These are phyloP conservation scores for Cyclaneusma minus DNA, from an alignment of 2,329 filamentous ascomycete genomes.

Conservation along the genomic window DNA sequence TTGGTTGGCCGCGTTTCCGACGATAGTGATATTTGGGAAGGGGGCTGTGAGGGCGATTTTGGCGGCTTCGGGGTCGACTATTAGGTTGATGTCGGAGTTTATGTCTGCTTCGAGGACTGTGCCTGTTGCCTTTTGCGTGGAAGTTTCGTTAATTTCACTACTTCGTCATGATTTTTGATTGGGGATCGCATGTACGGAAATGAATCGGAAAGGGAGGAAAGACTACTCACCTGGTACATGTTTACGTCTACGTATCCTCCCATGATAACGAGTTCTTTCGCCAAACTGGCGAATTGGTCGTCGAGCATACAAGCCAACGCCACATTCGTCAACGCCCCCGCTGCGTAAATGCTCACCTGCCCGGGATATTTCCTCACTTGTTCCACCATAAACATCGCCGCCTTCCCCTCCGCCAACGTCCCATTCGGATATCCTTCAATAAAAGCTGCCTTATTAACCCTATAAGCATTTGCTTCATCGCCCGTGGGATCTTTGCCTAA, in stretches of 20 bases:
- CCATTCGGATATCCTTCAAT: constrained; percentile 29
- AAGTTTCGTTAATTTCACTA: no score
- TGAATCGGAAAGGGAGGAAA: no score
- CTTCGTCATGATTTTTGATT: no score
- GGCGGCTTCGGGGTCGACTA: constrained; percentile 32
- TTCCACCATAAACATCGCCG: constrained; percentile 30
- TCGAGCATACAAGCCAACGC: constrained; percentile 30
- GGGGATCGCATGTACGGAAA: no score
- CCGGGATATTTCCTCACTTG: constrained; percentile 31
- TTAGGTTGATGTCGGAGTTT: constrained; percentile 28
- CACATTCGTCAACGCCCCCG: constrained; percentile 31
- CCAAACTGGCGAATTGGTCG: constrained; percentile 26
- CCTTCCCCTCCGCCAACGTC: constrained; percentile 22
- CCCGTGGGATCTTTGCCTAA: constrained; percentile 28
- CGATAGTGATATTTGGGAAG: constrained; percentile 29
- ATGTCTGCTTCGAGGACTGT: constrained; percentile 14
- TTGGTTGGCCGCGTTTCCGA: constrained; percentile 30
- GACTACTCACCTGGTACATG: constrained; percentile 16
- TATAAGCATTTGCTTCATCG: constrained; percentile 22
- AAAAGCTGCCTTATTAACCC: constrained; percentile 25
- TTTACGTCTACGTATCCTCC: constrained; percentile 31
- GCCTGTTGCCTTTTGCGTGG: no score
- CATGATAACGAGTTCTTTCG: constrained; percentile 32
- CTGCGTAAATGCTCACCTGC: constrained; percentile 30
- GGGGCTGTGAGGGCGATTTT: constrained; percentile 31